phyloP scores from a whole-genome alignment of 2,329 filamentous ascomycete genomes.

The Fusarium sp. region DNA sequence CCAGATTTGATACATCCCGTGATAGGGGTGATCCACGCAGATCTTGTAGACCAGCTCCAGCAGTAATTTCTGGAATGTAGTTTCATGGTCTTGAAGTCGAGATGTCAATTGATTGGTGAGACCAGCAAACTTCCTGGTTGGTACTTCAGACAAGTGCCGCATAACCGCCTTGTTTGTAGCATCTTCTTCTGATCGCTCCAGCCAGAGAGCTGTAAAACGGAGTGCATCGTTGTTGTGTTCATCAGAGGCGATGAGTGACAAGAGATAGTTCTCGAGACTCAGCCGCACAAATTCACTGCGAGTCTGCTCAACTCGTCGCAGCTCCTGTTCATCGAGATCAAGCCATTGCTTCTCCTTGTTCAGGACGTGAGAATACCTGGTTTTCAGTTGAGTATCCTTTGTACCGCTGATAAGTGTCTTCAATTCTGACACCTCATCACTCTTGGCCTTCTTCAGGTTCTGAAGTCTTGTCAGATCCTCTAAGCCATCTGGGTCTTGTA shows the following conservation, averaged over 20 bases:
- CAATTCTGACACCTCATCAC: constrained; percentile 82
- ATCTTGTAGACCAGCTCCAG: constrained; percentile 82
- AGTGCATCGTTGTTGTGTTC: constrained; percentile 90
- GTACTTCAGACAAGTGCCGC: constrained; percentile 78
- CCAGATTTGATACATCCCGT: constrained; percentile 97
- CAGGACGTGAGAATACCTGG: constrained; percentile 71
- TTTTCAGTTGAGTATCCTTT: constrained; percentile 65
- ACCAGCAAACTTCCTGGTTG: constrained; percentile 90
- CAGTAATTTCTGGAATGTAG: constrained; percentile 82
- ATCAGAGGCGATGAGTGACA: constrained; percentile 86
- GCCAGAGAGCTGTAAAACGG: constrained; percentile 93
- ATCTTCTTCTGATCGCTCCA: constrained; percentile 83
- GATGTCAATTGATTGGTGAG: constrained; percentile 98
- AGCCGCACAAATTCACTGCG: constrained; percentile 87
- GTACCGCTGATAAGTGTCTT: constrained; percentile 69
- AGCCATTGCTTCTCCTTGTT: constrained; percentile 88
- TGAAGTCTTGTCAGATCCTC: constrained; percentile 88
- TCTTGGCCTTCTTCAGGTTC: constrained; percentile 83
- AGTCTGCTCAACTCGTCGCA: constrained; percentile 80
- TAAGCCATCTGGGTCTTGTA: constrained; percentile 85
- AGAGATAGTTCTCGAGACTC: constrained; percentile 92
- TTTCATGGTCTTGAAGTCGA: constrained; percentile 79
- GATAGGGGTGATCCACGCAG: constrained; percentile 92
- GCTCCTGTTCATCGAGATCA: constrained; percentile 89
- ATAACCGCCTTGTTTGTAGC: constrained; percentile 83